Evolutionary conservation across 1,284 basidiomycete genomes (phyloP), one percentile per base, ranked within the genome.

Genomic region (Sporisorium exsertum): DNA sequence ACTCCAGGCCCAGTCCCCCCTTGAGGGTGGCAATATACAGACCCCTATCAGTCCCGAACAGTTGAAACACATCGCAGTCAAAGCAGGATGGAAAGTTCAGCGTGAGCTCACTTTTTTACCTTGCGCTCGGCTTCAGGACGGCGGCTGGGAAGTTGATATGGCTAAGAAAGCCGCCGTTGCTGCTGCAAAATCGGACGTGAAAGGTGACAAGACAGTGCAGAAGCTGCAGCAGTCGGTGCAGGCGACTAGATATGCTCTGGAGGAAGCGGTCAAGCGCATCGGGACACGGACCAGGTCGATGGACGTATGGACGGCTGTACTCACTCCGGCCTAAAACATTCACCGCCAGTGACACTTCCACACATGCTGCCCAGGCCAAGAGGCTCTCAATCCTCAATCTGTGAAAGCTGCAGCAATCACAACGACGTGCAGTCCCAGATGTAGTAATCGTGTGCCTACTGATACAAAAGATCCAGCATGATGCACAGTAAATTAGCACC

Each of bases 261-360:
- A 70, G n/a, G 53, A 64, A 24, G 57, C 67, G 13, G 53, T 26
- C 2, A 29, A 16, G 1, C 58, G 57, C 16, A 29, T 26, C 5
- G 61, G 53, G n/a, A 64, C 27, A 26, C 37, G 42, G 29, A 45
- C 37, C 6, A 50, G 67, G 22, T 70, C 50, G n/a, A 70, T 70
- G 67, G 67, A 70, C 26, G 67, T 64, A 5, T 70, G 67, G 67
- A 70, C 67, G 9, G 67, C 67, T 12, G 61, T 70, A 1, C 61
- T 70, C 26, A 43, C 20, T 37, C 61, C 61, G 18, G 40, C 27
- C n/a, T 55, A 13, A 29, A 32, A 16, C 8, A 20, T n/a, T 32
- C 47, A n/a, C 42, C 4, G 20, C 24, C 9, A 32, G 29, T 10
- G 29, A 5, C 29, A 32, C 29, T 32, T 32, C 29, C 29, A 32